Percentiles rank a stretch among this genome's conserved stretches.
Evolutionary conservation across 208 protist species (phyloP).

Genomic region (Leishmania aethiopica): DNA sequence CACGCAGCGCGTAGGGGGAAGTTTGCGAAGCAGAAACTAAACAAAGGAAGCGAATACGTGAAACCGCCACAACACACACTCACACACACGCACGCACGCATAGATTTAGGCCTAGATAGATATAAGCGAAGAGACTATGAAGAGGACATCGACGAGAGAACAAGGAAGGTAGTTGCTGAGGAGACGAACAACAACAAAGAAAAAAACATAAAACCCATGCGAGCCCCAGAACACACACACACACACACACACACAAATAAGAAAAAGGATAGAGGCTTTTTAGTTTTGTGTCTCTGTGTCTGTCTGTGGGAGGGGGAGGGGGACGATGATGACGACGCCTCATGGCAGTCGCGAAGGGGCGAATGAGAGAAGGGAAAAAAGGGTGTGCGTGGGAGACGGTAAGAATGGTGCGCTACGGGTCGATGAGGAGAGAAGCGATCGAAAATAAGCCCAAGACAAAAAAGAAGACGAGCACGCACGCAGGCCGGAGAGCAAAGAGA

Average conservation of each 20-base stretch:
- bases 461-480: no score
- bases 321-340: neutral
- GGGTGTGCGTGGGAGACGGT: neutral
- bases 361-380: neutral
- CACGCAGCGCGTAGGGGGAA: no score
- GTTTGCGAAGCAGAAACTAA: no score
- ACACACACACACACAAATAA: neutral
- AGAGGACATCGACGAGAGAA: constrained; percentile 1
- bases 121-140: neutral
- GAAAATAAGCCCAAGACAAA: neutral
- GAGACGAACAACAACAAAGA: neutral
- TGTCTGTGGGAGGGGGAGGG: neutral
- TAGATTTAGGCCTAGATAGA: neutral
- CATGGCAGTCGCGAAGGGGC: no score
- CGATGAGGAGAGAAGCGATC: neutral
- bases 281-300: neutral
- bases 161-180: neutral
- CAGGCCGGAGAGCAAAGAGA: neutral
- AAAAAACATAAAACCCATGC: neutral
- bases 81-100: constrained; percentile 13
- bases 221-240: neutral
- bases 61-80: neutral
- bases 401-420: neutral
- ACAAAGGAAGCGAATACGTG: no score
- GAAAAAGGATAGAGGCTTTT: neutral